A percentile compares a stretch with the other conserved stretches of the same genome.
phyloP scores from a whole-genome alignment of 2,329 filamentous ascomycete species.

The Teratosphaeria viscida region DNA sequence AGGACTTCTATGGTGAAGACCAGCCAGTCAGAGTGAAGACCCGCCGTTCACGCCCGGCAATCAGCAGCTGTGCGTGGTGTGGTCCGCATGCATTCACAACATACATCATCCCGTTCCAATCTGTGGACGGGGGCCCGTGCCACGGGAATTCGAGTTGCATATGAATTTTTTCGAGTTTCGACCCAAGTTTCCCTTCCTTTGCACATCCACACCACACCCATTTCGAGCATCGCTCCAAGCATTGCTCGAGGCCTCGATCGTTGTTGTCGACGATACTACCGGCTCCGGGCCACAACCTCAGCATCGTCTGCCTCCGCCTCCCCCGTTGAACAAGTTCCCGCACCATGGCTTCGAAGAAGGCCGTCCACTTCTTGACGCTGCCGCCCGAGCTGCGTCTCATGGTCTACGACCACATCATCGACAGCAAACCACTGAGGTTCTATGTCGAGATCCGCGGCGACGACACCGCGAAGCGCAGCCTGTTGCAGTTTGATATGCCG shows the following conservation, averaged over 20 bases:
- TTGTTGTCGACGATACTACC: background rate
- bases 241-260: background rate
- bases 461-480: background rate
- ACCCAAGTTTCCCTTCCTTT: background rate
- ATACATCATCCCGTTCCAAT: background rate
- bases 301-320: background rate
- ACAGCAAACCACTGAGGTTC: background rate
- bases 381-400: background rate
- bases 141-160: background rate
- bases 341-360: background rate
- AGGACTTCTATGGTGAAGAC: background rate
- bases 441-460: background rate
- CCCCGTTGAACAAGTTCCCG: no score
- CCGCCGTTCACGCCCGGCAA: background rate
- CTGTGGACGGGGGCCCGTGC: background rate
- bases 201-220: background rate
- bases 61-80: background rate
- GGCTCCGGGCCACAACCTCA: background rate
- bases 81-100: background rate
- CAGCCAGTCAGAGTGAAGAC: background rate
- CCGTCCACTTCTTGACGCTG: background rate
- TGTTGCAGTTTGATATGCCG: background rate
- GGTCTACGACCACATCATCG: background rate
- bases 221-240: background rate
- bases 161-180: background rate